These are phyloP conservation scores for Syzygium malaccense DNA, from an alignment of 441 rosid species.

Conservation along the genomic window DNA sequence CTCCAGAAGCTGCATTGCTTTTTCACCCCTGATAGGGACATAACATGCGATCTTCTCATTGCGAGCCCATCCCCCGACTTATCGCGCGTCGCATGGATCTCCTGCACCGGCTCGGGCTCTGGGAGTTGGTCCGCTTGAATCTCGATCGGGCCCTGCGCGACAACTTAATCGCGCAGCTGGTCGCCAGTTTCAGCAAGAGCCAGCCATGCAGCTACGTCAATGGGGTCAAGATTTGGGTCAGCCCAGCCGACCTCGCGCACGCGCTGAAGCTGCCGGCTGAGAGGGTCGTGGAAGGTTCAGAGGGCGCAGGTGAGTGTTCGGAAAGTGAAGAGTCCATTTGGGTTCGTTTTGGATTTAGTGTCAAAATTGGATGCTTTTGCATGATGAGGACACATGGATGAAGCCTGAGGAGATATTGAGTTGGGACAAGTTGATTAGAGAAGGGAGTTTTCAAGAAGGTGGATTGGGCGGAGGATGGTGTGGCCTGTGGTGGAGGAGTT, in stretches of 20 bases:
- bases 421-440: slow-evolving; percentile 31
- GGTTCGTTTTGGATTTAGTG: slow-evolving; percentile 50
- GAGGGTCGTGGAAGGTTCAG: slow-evolving; percentile 28
- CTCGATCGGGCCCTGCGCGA: slow-evolving; percentile 17
- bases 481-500: slow-evolving; percentile 91
- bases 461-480: slow-evolving; percentile 63
- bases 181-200: slow-evolving; percentile 34
- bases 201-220: slow-evolving; percentile 54
- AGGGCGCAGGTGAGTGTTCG: slow-evolving; percentile 15
- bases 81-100: slow-evolving; percentile 38
- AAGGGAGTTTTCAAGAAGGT: slow-evolving; percentile 62
- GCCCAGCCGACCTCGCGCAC: slow-evolving; percentile 69
- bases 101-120: slow-evolving; percentile 56
- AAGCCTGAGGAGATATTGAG: slow-evolving; percentile 53
- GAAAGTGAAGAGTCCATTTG: slow-evolving; percentile 39
- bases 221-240: slow-evolving; percentile 37
- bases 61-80: slow-evolving; percentile 37
- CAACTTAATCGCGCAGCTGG: slow-evolving; percentile 51
- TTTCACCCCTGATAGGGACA: slow-evolving; percentile 20
- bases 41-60: slow-evolving; percentile 24
- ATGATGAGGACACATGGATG: slow-evolving; percentile 65
- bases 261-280: slow-evolving; percentile 62
- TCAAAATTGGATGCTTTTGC: slow-evolving; percentile 57
- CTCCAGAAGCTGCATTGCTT: slow-evolving; percentile 14
- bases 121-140: slow-evolving; percentile 74